These are phyloP conservation scores for Gautieria morchelliformis DNA, from an alignment of 768 basidiomycete species.

Conservation along the genomic window DNA sequence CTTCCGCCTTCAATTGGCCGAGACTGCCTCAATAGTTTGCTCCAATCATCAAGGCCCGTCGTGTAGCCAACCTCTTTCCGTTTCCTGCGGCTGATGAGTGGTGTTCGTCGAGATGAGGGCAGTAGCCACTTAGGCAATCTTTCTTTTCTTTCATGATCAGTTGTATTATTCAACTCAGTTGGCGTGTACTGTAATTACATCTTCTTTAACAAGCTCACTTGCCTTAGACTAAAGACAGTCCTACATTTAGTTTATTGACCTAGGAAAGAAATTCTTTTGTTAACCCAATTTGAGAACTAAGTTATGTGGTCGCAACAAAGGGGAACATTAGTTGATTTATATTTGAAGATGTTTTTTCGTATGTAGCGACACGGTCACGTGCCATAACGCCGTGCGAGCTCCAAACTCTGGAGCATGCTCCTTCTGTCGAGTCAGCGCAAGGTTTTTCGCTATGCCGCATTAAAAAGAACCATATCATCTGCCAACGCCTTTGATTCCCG, in stretches of 20 bases:
- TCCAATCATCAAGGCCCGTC: neutral
- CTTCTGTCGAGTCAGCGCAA: neutral
- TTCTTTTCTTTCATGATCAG: neutral
- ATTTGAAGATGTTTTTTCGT: too few species aligned
- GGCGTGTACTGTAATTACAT: conserved; percentile 1
- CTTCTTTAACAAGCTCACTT: neutral
- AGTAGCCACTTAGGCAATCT: neutral
- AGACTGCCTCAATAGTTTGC: neutral
- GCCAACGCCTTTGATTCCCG: conserved; percentile 19
- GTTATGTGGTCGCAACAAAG: too few species aligned
- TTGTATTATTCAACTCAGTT: neutral
- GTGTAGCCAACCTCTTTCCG: neutral
- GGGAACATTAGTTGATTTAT: too few species aligned
- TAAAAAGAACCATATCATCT: neutral
- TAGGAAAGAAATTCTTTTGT: neutral
- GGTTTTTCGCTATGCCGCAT: neutral
- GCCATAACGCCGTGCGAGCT: neutral
- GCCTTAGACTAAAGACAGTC: neutral
- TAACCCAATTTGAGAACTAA: too few species aligned
- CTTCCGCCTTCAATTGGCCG: neutral
- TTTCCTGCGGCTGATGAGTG: neutral
- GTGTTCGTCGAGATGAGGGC: neutral
- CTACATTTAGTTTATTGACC: too few species aligned
- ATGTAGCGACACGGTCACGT: neutral
- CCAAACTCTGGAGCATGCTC: neutral